Conservation (phyloP, 306 rosid genomes). For the Pterocarpus santalinus region DNA sequence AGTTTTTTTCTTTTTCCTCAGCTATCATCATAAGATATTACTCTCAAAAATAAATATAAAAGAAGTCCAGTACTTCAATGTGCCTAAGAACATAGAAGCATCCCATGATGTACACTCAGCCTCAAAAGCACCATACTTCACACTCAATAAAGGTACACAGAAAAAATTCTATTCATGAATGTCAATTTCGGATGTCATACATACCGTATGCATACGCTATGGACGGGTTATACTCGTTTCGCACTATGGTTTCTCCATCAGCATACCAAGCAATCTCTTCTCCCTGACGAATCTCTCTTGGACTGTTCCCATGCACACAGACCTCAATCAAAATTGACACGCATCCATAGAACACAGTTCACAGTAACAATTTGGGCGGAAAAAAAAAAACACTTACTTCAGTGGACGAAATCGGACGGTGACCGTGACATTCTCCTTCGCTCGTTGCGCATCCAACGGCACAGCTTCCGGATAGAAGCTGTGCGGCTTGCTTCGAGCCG, state of each 20-base stretch:
- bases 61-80: background rate
- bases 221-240: slow-evolving; percentile 92
- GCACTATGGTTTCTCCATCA: slow-evolving; percentile 91
- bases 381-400: slow-evolving; percentile 58
- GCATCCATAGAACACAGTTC: slow-evolving; percentile 19
- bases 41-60: slow-evolving; percentile 2
- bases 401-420: slow-evolving; percentile 98
- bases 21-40: background rate
- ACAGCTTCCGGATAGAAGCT: slow-evolving; percentile 64
- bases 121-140: slow-evolving; percentile 42
- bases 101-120: slow-evolving; percentile 18
- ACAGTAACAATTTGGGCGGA: background rate
- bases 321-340: slow-evolving; percentile 50
- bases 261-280: slow-evolving; percentile 99
- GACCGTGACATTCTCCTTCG: slow-evolving; percentile 94
- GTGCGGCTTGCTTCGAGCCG: slow-evolving; percentile 86
- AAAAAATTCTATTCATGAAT: slow-evolving; percentile 35
- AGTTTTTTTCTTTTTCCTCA: background rate
- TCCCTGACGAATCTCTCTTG: slow-evolving; percentile 94
- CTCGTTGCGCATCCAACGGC: slow-evolving; percentile 58
- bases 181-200: slow-evolving; percentile 53
- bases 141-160: slow-evolving; percentile 19
- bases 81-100: slow-evolving; percentile 16
- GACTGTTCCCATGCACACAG: slow-evolving; percentile 52
- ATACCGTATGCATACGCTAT: slow-evolving; percentile 97